Evolutionary conservation across 306 rosid genomes (phyloP), one percentile per base, ranked within the genome.

Genomic region (Ziziphus jujuba): DNA sequence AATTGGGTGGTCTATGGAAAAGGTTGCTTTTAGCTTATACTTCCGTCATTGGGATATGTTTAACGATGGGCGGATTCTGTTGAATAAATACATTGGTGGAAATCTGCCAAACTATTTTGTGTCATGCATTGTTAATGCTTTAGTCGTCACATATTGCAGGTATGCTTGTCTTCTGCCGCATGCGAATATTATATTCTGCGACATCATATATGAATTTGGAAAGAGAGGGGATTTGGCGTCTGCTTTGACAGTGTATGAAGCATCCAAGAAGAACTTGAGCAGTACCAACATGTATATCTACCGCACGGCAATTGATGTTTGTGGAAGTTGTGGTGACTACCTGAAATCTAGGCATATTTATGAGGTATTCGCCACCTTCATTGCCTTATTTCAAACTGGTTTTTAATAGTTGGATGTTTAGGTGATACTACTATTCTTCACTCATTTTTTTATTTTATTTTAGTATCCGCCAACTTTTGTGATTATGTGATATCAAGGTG

Each of bases 281-380:
- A 43, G 73, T 59, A 81, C 89, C 55, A 87, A 90, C 66, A 87
- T 92, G 97, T 90, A 87, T 67, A 72, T 92, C 65, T 83, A 84
- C 80, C 90, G 98, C 56, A 83, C 93, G 68, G 84, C 80, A 73
- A 83, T 92, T 73, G 98, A 92, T 6, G 85, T 55, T 20, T 87
- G 97, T 45, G 98, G 98, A 73, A 82, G 85, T 50, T 92, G 91
- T 78, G 86, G 88, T 21, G 87, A 84, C 75, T 81, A 65, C 88
- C 71, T 44, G 86, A 90, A 84, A 86, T 90, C 97, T 77, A 93
- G 97, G 89, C 76, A 76, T 81, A 81, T 90, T 71, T 93, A 89
- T 72, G 91, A 92, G 97, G 97, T 89, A 83, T 63, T 69, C 79
- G 31, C 54, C 31, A 59, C 51, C 47, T 69, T 64, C 35, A 80